Conservation (phyloP, 306 rosid species). For the Inga laurina region DNA sequence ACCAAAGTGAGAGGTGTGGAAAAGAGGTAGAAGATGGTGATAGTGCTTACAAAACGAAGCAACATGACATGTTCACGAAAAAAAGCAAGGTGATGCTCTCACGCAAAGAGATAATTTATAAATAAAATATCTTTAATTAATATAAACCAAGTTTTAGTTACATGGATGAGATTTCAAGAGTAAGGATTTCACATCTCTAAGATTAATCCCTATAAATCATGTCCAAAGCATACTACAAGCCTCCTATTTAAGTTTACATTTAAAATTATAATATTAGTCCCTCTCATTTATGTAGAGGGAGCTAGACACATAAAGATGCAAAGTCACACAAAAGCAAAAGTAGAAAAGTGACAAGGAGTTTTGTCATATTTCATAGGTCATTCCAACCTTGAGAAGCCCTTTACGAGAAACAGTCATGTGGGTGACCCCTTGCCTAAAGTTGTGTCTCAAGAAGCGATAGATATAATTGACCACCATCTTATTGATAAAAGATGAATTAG, state of each 20-base stretch:
- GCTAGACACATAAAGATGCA: neutral
- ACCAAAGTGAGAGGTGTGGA: too few species aligned
- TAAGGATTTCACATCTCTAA: neutral
- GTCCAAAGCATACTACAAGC: neutral
- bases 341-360: neutral
- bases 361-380: conserved; percentile 49
- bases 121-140: too few species aligned
- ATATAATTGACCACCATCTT: conserved; percentile 63
- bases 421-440: conserved; percentile 63
- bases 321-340: neutral
- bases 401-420: conserved; percentile 48
- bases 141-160: neutral
- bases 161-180: neutral
- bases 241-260: neutral
- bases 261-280: too few species aligned
- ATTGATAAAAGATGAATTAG: conserved; percentile 63
- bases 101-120: too few species aligned
- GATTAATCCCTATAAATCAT: neutral
- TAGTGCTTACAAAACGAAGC: too few species aligned
- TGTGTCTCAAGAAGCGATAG: conserved; percentile 67
- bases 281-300: neutral
- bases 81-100: too few species aligned
- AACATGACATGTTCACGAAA: too few species aligned
- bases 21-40: too few species aligned
- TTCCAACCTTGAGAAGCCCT: conserved; percentile 70